phyloP scores from a whole-genome alignment of 1,139 yeast species.

The Yamadazyma jaroonii region DNA sequence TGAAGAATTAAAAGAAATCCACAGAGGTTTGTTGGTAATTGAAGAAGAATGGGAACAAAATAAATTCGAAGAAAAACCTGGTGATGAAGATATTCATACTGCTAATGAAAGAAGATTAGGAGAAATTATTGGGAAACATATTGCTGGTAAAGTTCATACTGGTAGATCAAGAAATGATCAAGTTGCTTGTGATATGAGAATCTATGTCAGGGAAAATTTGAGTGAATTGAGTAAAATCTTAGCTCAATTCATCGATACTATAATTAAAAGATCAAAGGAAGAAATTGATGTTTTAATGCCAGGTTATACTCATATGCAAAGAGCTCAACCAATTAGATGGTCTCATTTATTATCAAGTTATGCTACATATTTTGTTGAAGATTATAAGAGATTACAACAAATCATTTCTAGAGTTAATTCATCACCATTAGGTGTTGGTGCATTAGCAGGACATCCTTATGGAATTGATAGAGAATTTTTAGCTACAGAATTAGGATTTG shows the following conservation, averaged over 20 bases:
- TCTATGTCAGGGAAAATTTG: slow-evolving; percentile 81
- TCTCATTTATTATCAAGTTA: slow-evolving; percentile 94
- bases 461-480: slow-evolving; percentile 92
- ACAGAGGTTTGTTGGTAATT: slow-evolving; percentile 71
- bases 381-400: slow-evolving; percentile 79
- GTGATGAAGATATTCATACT: slow-evolving; percentile 98
- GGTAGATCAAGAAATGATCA: slow-evolving; percentile 98
- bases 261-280: slow-evolving; percentile 70
- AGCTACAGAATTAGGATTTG: slow-evolving; percentile 75
- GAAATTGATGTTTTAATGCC: slow-evolving; percentile 97
- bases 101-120: slow-evolving; percentile 98
- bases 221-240: slow-evolving; percentile 57
- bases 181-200: slow-evolving; percentile 97
- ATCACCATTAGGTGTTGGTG: slow-evolving; percentile 95
- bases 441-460: slow-evolving; percentile 98
- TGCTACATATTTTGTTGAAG: slow-evolving; percentile 92
- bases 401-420: slow-evolving; percentile 78
- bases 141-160: slow-evolving; percentile 97
- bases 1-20: slow-evolving; percentile 76
- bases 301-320: slow-evolving; percentile 96
- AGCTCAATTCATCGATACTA: slow-evolving; percentile 59
- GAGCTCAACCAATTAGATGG: slow-evolving; percentile 99
- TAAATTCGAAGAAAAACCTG: slow-evolving; percentile 76
- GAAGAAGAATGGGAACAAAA: slow-evolving; percentile 78
- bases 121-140: slow-evolving; percentile 86